Conservation (phyloP, 192 early-diverging fungal species). For the Linnemannia exigua region DNA sequence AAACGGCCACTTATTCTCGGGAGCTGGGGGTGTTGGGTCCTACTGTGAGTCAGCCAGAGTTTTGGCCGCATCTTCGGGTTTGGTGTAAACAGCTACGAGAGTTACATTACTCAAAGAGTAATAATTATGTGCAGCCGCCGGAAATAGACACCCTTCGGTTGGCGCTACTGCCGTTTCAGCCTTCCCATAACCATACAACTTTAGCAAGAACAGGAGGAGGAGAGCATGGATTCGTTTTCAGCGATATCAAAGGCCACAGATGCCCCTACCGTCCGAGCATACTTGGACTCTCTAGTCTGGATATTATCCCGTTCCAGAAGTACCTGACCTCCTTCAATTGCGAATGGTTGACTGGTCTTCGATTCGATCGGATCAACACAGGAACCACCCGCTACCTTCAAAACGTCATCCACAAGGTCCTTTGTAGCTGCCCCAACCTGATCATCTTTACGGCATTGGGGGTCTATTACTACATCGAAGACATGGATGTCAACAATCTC, state of each 20-base stretch:
- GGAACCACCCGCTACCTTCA: background rate
- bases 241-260: background rate
- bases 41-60: background rate
- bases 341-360: background rate
- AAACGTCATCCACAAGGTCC: background rate
- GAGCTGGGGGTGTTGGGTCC: accelerated
- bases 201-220: background rate
- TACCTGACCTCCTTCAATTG: background rate
- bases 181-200: too few relatives aligned
- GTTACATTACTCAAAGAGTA: background rate
- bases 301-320: background rate
- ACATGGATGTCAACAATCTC: background rate
- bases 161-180: background rate
- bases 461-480: background rate
- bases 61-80: background rate
- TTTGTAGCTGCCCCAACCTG: background rate
- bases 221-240: background rate
- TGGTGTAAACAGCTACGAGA: background rate
- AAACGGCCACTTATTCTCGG: background rate
- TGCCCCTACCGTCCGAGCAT: background rate
- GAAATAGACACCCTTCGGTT: background rate
- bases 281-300: background rate
- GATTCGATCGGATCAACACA: background rate
- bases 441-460: background rate
- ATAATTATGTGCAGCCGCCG: background rate